Evolutionary conservation across 352 stramenopile genomes (phyloP).

Genomic region (Phytophthora hibernalis): DNA sequence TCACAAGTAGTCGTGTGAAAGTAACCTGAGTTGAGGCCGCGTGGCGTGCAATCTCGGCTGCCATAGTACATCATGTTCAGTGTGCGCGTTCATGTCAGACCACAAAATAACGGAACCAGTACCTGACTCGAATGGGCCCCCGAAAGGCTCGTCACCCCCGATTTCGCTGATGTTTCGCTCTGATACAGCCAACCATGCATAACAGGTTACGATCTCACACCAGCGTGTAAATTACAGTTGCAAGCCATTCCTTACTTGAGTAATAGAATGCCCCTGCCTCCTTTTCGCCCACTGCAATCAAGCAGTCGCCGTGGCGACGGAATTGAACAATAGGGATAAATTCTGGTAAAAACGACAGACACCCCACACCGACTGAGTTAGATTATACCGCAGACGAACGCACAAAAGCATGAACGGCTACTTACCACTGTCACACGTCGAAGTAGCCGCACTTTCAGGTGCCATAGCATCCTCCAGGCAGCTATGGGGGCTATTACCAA

Average conservation of each 20-base stretch:
- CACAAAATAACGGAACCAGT: neutral
- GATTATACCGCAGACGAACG: neutral
- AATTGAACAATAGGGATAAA: slow-evolving; percentile 47
- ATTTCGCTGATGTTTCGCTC: slow-evolving; percentile 62
- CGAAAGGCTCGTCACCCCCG: slow-evolving; percentile 65
- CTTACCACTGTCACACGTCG: slow-evolving; percentile 41
- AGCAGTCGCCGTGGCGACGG: slow-evolving; percentile 38
- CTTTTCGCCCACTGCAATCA: slow-evolving; percentile 61
- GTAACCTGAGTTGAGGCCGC: slow-evolving; percentile 53
- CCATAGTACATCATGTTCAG: neutral
- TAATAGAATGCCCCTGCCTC: slow-evolving; percentile 65
- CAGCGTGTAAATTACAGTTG: neutral
- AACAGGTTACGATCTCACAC: neutral
- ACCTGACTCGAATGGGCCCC: slow-evolving; percentile 67
- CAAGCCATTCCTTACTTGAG: slow-evolving; percentile 38
- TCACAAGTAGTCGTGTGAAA: slow-evolving; percentile 83
- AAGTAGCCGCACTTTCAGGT: slow-evolving; percentile 33
- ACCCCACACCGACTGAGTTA: neutral
- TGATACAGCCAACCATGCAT: slow-evolving; percentile 21
- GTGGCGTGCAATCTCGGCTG: slow-evolving; percentile 54
- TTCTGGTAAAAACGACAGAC: slow-evolving; percentile 9
- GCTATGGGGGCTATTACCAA: slow-evolving; percentile 37
- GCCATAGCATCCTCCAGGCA: slow-evolving; percentile 47
- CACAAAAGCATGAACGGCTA: neutral
- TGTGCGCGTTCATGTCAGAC: neutral